A percentile compares a stretch with the other conserved stretches of the same genome.
These are phyloP conservation scores for Protomyces gravidus DNA, from an alignment of 1,139 yeast species.

Conservation along the genomic window DNA sequence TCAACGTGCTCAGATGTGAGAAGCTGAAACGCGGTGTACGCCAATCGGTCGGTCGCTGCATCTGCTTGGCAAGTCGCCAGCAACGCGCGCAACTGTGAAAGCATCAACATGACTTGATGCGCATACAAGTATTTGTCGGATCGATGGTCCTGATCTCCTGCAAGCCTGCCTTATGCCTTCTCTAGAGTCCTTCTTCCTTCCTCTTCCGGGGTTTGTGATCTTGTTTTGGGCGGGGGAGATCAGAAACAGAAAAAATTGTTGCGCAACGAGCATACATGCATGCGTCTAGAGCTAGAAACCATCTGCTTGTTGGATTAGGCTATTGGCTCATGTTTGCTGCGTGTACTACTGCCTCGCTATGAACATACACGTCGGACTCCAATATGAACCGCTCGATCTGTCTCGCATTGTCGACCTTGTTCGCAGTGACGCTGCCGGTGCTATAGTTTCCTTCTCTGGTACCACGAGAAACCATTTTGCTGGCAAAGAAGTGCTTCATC, in stretches of 20 bases:
- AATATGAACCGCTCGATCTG: constrained; percentile 24
- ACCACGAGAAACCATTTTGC: constrained; percentile 48
- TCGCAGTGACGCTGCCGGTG: constrained; percentile 45
- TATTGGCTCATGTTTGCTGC: not conserved
- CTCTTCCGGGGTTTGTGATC: too few relatives aligned
- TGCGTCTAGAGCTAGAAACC: too few relatives aligned
- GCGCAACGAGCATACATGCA: too few relatives aligned
- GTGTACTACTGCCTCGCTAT: not conserved
- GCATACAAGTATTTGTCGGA: not conserved
- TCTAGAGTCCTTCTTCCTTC: too few relatives aligned
- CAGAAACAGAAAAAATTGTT: too few relatives aligned
- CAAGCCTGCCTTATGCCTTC: too few relatives aligned
- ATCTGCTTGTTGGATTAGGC: too few relatives aligned
- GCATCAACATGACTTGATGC: not conserved
- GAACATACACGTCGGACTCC: constrained; percentile 16
- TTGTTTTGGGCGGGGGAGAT: too few relatives aligned
- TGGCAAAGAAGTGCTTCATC: constrained; percentile 42
- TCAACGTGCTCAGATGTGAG: constrained; percentile 23
- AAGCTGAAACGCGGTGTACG: constrained; percentile 7
- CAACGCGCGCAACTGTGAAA: not conserved
- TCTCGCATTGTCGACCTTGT: constrained; percentile 37
- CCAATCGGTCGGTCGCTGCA: constrained; percentile 2
- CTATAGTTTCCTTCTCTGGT: constrained; percentile 49
- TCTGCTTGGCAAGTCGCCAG: not conserved
- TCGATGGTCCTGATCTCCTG: too few relatives aligned